phyloP scores from a whole-genome alignment of 345 rosid species.

The Ricinus communis region DNA sequence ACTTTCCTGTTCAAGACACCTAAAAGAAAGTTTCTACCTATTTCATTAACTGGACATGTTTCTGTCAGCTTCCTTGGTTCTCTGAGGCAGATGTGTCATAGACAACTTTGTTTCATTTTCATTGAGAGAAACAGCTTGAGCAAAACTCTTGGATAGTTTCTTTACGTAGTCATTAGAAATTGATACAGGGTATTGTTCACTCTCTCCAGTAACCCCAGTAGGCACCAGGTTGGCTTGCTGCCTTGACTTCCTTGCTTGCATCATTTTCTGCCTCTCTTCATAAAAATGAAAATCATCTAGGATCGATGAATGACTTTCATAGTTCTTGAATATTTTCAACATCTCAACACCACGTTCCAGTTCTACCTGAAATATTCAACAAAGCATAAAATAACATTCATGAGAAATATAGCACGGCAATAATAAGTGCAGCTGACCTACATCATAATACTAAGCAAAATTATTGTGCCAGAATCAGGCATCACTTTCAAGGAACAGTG shows the following conservation, averaged over 20 bases:
- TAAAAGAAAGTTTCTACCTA: conserved; percentile 10
- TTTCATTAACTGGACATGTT: neutral
- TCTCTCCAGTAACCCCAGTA: conserved; percentile 20
- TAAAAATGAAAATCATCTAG: conserved; percentile 77
- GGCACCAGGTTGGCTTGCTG: conserved; percentile 32
- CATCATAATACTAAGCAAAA: neutral
- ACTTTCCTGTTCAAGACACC: conserved; percentile 3
- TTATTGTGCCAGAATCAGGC: neutral
- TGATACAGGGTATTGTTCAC: conserved; percentile 25
- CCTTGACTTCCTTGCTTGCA: conserved; percentile 63
- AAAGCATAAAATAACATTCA: neutral
- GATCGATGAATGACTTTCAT: conserved; percentile 53
- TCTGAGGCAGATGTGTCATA: conserved; percentile 11
- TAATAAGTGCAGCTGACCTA: neutral
- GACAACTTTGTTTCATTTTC: conserved; percentile 16
- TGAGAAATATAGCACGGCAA: neutral
- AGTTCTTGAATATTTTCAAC: conserved; percentile 55
- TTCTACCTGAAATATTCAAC: conserved; percentile 48
- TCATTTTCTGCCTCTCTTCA: conserved; percentile 71
- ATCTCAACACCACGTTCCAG: conserved; percentile 68
- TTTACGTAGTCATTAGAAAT: conserved; percentile 36
- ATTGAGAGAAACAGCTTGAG: conserved; percentile 48
- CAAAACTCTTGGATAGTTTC: conserved; percentile 60
- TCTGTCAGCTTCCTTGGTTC: conserved; percentile 6
- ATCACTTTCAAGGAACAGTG: neutral